Percentiles rank a stretch among this genome's conserved stretches.
phyloP scores from a whole-genome alignment of 345 rosid species.

The Populus pruinosa region DNA sequence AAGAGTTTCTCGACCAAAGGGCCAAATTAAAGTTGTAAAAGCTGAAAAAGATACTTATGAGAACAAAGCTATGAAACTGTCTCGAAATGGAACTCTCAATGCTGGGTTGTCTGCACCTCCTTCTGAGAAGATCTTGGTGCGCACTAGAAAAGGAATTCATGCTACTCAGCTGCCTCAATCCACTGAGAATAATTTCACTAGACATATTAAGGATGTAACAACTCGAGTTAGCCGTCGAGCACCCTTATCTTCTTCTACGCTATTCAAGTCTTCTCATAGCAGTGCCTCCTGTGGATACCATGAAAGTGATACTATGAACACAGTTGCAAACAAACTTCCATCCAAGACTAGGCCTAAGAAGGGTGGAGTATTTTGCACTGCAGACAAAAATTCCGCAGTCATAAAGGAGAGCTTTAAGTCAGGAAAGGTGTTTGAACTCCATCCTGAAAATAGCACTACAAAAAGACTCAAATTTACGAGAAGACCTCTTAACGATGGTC shows the following conservation, averaged over 20 bases:
- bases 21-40: slow-evolving; percentile 15
- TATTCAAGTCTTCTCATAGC: neutral
- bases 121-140: slow-evolving; percentile 22
- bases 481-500: slow-evolving; percentile 3
- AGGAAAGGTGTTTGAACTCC: slow-evolving; percentile 11
- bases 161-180: slow-evolving; percentile 10
- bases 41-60: neutral
- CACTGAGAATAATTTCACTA: slow-evolving; percentile 12
- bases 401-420: slow-evolving; percentile 14
- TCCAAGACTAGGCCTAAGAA: slow-evolving; percentile 27
- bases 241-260: slow-evolving; percentile 6
- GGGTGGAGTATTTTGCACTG: slow-evolving; percentile 22
- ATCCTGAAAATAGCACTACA: slow-evolving; percentile 1
- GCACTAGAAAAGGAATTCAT: slow-evolving; percentile 17
- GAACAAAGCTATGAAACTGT: neutral
- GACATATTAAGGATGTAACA: slow-evolving; percentile 8
- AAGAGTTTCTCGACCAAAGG: neutral
- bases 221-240: neutral
- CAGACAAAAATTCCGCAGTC: slow-evolving; percentile 11
- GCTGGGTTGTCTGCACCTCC: slow-evolving; percentile 1
- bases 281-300: slow-evolving; percentile 5
- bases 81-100: slow-evolving; percentile 4
- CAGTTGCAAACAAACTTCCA: slow-evolving; percentile 9
- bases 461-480: slow-evolving; percentile 13
- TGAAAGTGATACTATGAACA: slow-evolving; percentile 14